These are phyloP conservation scores for Sclerotinia sclerotiorum DNA, from an alignment of 2,329 filamentous ascomycete genomes.

Conservation along the genomic window DNA sequence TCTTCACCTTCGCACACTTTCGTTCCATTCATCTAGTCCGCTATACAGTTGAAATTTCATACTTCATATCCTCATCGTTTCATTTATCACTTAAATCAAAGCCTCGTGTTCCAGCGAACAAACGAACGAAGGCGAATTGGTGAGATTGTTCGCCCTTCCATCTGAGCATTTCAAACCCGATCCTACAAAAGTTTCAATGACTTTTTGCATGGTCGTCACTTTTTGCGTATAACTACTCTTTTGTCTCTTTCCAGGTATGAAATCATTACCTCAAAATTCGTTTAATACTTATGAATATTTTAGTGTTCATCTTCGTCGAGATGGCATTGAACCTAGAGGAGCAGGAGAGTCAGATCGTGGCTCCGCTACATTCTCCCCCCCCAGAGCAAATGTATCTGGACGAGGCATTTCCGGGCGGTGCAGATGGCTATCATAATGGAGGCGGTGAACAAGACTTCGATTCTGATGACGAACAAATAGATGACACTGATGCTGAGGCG, in stretches of 20 bases:
- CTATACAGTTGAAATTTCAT: not conserved
- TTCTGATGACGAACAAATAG: not conserved
- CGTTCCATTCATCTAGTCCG: not conserved
- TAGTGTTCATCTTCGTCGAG: not conserved
- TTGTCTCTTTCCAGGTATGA: not conserved
- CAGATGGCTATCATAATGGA: not conserved
- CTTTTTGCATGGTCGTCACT: not conserved
- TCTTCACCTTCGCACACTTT: not conserved
- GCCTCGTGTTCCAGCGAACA: not conserved
- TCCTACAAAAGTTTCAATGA: not conserved
- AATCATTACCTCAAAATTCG: not conserved
- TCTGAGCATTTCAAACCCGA: not conserved
- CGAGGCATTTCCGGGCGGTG: not conserved
- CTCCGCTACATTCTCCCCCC: not conserved
- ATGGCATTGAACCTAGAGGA: conserved; percentile 19
- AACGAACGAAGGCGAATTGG: too few relatives aligned
- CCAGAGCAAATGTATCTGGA: not conserved
- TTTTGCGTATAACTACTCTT: not conserved
- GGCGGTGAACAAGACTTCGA: not conserved
- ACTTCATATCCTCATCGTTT: not conserved
- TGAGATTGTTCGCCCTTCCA: not conserved
- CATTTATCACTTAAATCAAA: too few relatives aligned
- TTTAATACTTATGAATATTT: not conserved
- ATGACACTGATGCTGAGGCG: not conserved
- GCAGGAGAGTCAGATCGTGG: conserved; percentile 28